Evolutionary conservation across 2,329 filamentous ascomycete species (phyloP).

Genomic region (Cercospora beticola): DNA sequence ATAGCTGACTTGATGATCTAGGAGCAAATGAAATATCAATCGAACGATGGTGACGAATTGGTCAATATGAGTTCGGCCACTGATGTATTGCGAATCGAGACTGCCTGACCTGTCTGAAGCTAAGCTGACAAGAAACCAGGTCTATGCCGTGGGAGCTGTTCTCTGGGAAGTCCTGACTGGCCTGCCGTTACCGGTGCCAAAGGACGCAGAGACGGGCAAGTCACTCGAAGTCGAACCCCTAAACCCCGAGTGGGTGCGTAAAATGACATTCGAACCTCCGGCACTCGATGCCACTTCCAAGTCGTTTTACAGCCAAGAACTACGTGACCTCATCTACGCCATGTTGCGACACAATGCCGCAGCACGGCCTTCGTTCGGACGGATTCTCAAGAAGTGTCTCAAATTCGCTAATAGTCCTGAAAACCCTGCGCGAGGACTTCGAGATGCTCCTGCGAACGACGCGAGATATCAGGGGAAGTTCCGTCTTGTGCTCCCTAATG

Average conservation of each 20-base stretch:
- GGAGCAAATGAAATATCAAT: neutral
- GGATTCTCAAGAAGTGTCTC: neutral
- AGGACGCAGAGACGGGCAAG: neutral
- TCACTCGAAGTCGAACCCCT: neutral
- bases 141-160: neutral
- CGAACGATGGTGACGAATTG: neutral
- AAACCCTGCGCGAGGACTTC: constrained; percentile 1
- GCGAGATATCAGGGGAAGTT: neutral
- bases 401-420: neutral
- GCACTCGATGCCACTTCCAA: neutral
- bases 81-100: neutral
- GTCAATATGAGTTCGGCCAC: constrained; percentile 3
- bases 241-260: neutral
- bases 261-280: constrained; percentile 1
- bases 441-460: constrained; percentile 2
- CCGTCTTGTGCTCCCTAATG: neutral
- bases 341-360: neutral
- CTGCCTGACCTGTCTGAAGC: neutral
- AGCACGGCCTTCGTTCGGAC: neutral
- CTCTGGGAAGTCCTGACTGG: neutral
- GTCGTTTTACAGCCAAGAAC: neutral
- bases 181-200: neutral
- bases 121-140: neutral
- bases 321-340: neutral
- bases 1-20: neutral